A percentile compares a stretch with the other conserved stretches of the same genome.
phyloP scores from a whole-genome alignment of 1,284 basidiomycete genomes.

The Irpex sp. region DNA sequence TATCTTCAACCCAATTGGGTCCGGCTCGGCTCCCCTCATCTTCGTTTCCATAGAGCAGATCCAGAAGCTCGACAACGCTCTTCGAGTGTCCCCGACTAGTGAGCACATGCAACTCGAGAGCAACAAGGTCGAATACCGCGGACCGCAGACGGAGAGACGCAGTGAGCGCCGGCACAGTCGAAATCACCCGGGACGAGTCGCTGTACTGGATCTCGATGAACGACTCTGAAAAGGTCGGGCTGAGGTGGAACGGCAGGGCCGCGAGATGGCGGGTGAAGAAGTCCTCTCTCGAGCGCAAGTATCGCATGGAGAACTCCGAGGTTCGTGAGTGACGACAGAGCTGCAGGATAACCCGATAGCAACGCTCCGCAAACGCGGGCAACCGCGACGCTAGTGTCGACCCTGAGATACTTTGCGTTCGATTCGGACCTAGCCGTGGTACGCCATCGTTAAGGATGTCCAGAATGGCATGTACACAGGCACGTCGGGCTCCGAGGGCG shows the following conservation, averaged over 20 bases:
- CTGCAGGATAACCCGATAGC: conserved; percentile 80
- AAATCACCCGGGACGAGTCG: conserved; percentile 69
- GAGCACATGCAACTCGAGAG: conserved; percentile 86
- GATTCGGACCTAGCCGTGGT: conserved; percentile 41
- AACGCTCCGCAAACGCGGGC: conserved; percentile 82
- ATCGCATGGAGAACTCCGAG: conserved; percentile 78
- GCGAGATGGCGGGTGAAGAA: conserved; percentile 86
- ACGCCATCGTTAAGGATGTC: conserved; percentile 71
- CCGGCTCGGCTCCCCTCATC: conserved; percentile 20
- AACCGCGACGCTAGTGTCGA: conserved; percentile 60
- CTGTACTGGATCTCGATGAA: conserved; percentile 66
- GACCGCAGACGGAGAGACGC: conserved; percentile 82
- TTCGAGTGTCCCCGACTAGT: conserved; percentile 73
- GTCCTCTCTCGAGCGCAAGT: conserved; percentile 83
- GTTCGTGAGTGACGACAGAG: conserved; percentile 85
- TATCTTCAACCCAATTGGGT: conserved; percentile 42
- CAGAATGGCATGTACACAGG: conserved; percentile 80
- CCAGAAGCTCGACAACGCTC: conserved; percentile 64
- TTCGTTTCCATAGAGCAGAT: conserved; percentile 69
- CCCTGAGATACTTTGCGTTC: conserved; percentile 24
- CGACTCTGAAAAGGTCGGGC: conserved; percentile 42
- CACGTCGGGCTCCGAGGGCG: conserved; percentile 62
- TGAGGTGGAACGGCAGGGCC: conserved; percentile 60
- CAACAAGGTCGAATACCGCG: conserved; percentile 81
- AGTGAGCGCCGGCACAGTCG: conserved; percentile 68